phyloP scores from a whole-genome alignment of 495 filamentous ascomycete species.

The Pseudevernia furfuracea region DNA sequence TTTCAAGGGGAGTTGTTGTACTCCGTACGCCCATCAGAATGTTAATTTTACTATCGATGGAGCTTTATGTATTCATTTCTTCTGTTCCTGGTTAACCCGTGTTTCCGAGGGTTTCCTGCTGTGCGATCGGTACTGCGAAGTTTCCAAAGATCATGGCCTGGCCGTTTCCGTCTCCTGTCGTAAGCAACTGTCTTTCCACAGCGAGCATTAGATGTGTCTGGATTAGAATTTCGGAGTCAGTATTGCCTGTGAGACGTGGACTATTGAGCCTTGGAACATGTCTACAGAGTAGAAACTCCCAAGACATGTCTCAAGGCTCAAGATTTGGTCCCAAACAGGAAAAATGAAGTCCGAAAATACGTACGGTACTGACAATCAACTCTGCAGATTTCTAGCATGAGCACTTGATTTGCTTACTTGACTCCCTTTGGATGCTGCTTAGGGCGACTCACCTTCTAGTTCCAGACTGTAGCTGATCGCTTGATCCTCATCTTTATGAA shows the following conservation, averaged over 20 bases:
- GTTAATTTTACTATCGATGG: not conserved
- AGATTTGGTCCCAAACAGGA: no score
- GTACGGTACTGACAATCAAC: conserved; percentile 53
- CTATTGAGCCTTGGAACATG: no score
- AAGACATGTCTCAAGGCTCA: no score
- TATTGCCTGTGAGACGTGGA: no score
- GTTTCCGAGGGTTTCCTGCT: not conserved
- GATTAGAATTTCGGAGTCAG: no score
- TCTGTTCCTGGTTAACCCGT: not conserved
- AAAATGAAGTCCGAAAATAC: no score
- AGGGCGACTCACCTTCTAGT: conserved; percentile 46
- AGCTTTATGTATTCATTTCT: not conserved
- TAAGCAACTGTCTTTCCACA: conserved; percentile 48
- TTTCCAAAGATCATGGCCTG: conserved; percentile 54
- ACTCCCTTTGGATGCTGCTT: not conserved
- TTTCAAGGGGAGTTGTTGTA: not conserved
- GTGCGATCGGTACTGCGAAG: conserved; percentile 27
- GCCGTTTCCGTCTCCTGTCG: conserved; percentile 42
- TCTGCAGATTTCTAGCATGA: conserved; percentile 37
- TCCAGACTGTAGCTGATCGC: conserved; percentile 53
- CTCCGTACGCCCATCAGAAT: not conserved
- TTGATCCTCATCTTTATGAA: conserved; percentile 47
- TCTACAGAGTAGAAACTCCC: no score
- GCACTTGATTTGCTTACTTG: not conserved
- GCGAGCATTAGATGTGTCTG: conserved; percentile 50